A percentile compares a stretch with the other conserved stretches of the same genome.
Conservation (phyloP, 371 early-diverging fungal genomes). For the Circinella minor region DNA sequence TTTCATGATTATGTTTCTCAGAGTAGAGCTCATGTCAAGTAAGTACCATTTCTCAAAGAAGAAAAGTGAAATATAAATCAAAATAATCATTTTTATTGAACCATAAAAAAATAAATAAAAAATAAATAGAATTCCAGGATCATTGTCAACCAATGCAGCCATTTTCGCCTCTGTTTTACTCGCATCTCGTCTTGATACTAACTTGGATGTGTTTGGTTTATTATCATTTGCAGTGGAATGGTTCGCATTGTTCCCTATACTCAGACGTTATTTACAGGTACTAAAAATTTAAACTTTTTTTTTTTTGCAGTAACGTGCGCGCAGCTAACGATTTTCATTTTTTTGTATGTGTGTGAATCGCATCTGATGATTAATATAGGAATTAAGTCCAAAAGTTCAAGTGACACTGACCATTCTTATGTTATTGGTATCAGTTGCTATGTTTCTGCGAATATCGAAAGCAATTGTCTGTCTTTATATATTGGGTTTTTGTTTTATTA, state of each 20-base stretch:
- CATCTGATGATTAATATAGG: constrained; percentile 31
- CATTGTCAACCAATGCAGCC: constrained; percentile 93
- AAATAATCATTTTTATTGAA: background rate
- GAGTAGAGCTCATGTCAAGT: constrained; percentile 55
- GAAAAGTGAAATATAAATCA: background rate
- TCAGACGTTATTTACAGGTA: constrained; percentile 80
- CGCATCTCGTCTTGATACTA: constrained; percentile 86
- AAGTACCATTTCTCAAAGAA: constrained; percentile 11
- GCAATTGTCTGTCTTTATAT: constrained; percentile 74
- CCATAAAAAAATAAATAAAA: background rate
- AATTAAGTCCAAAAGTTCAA: constrained; percentile 62
- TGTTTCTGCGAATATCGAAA: constrained; percentile 73
- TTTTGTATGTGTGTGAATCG: background rate
- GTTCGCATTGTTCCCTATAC: constrained; percentile 94
- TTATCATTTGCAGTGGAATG: constrained; percentile 86
- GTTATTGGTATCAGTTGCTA: constrained; percentile 58
- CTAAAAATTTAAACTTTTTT: too few relatives aligned
- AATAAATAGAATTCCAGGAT: constrained; percentile 80
- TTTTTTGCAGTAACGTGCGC: background rate
- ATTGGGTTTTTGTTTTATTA: constrained; percentile 73
- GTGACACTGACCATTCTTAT: constrained; percentile 65
- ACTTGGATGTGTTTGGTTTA: constrained; percentile 88
- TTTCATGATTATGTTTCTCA: constrained; percentile 88
- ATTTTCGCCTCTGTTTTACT: constrained; percentile 94
- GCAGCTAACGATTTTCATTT: background rate